Base-by-base conservation (phyloP, 495 filamentous ascomycete species). In the Aspergillus haitiensis region DNA sequence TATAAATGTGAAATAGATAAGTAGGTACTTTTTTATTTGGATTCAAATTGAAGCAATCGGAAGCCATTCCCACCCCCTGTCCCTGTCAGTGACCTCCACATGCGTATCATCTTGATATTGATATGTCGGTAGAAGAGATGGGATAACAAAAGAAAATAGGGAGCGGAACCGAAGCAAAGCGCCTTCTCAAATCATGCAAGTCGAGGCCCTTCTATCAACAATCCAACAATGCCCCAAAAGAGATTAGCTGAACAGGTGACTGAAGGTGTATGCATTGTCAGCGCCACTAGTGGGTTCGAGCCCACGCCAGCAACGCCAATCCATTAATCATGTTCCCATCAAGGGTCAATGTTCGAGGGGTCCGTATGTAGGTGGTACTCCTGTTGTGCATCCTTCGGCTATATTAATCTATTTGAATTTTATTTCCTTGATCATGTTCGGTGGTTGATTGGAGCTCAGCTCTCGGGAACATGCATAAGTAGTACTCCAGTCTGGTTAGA, bases 161-260 rank as follows among this genome's bases (percentile, higher is more conserved):
- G n/a, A 18, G n/a, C 48, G 36, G 13, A 9, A 27, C 31, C 57
- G 52, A 39, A 35, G 32, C 16, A 53, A 35, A 21, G 21, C 53
- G 33, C 47, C 47, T 33, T 47, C 40, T n/a, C 7, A 46, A 16
- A 51, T 53, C 37, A 51, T 5, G 12, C 10, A 52, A 18, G 40
- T 46, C 55, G 33, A 55, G 58, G 47, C 63, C 55, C 35, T 32
- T 55, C 55, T 27, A 58, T 65, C 21, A 8, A 21, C 4, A 27
- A 27, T 27, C 3, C 21, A 27, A 27, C 21, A 27, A 27, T 27
- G 21, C 12, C 59, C 63, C 27, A 52, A 61, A 63, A 58, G 27
- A 8, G 64, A 55, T 33, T 67, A 67, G 64, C 45, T 16, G 58
- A 63, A 51, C 64, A 67, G 60, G 58, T 67, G 64, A 67, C 64